These are phyloP conservation scores for Backusella morwellensis DNA, from an alignment of 192 early-diverging fungal species.

Conservation along the genomic window DNA sequence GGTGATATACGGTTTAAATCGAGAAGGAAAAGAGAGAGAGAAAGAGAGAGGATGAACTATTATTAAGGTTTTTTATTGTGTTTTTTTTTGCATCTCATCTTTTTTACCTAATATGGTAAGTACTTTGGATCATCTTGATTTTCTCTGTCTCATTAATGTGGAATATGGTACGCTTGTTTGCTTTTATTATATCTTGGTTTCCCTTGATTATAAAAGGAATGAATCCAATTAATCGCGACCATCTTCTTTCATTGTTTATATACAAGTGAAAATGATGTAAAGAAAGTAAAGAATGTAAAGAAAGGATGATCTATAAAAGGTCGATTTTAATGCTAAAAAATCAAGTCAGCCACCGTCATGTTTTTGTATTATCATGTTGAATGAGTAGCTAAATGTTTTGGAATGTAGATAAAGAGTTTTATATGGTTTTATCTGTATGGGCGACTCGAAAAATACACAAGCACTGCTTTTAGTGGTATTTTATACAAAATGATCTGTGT, in stretches of 20 bases:
- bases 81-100: slow-evolving; percentile 7
- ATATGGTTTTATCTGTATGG: too few relatives aligned
- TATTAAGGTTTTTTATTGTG: slow-evolving; percentile 11
- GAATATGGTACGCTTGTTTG: background rate
- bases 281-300: background rate
- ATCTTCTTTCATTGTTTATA: background rate
- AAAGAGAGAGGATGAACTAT: background rate
- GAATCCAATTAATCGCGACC: background rate
- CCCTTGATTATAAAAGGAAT: background rate
- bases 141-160: background rate
- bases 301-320: background rate
- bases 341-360: background rate
- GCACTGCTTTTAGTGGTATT: too few relatives aligned
- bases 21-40: background rate
- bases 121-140: background rate
- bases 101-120: slow-evolving; percentile 1
- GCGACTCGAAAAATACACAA: background rate
- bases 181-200: too few relatives aligned
- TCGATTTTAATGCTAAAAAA: background rate
- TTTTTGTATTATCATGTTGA: background rate
- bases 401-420: background rate
- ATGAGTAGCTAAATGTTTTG: background rate
- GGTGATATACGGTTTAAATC: background rate
- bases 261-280: background rate
- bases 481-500: background rate